Percentiles rank a stretch among this genome's conserved stretches.
These are phyloP conservation scores for Nymphaea colorata DNA, from an alignment of 164 flowering plant species.

Conservation along the genomic window DNA sequence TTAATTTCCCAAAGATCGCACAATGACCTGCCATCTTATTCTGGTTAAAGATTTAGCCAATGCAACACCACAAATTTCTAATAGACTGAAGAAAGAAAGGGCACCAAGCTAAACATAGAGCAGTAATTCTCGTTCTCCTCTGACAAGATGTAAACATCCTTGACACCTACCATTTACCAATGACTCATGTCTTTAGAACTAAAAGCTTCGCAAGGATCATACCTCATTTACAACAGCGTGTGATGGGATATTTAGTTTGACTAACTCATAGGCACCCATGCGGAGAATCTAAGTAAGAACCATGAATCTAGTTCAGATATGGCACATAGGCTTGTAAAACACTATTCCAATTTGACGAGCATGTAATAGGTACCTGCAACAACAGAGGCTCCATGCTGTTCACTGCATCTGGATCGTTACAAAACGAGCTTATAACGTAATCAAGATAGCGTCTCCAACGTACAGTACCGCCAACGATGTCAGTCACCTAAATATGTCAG, in stretches of 20 bases:
- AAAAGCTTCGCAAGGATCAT: not conserved
- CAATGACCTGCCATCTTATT: no score
- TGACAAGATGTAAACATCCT: no score
- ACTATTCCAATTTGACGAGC: no score
- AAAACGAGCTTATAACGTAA: slow-evolving; percentile 60
- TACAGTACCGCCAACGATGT: slow-evolving; percentile 81
- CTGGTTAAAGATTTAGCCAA: no score
- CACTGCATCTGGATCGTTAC: slow-evolving; percentile 41
- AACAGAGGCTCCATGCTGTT: slow-evolving; percentile 84
- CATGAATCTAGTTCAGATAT: not conserved
- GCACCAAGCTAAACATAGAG: no score
- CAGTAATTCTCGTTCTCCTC: no score
- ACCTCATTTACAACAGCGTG: slow-evolving; percentile 99
- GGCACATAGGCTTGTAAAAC: no score
- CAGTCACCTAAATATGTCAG: slow-evolving; percentile 49
- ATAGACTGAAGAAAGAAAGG: no score
- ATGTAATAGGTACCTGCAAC: slow-evolving; percentile 42
- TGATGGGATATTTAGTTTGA: slow-evolving; percentile 86
- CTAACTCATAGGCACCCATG: slow-evolving; percentile 80
- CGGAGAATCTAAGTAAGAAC: slow-evolving; percentile 60
- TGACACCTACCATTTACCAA: no score
- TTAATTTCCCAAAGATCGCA: no score
- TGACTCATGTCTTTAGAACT: no score
- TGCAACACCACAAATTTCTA: no score
- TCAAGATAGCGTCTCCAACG: slow-evolving; percentile 93